phyloP scores from a whole-genome alignment of 257 asterid genomes.

The Jasminum sambac region DNA sequence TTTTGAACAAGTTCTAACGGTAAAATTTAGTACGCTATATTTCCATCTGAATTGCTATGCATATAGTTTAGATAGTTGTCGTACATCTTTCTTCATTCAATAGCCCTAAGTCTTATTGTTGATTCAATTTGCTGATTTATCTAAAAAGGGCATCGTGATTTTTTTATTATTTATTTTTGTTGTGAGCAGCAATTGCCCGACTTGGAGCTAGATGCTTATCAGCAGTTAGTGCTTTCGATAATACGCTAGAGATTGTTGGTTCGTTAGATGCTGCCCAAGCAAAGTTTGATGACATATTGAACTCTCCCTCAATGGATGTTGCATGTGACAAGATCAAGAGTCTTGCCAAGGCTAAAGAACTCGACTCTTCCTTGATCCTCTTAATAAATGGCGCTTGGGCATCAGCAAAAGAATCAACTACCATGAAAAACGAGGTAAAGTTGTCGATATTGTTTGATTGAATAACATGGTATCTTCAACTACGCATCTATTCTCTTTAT shows the following conservation, averaged over 20 bases:
- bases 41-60: neutral
- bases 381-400: constrained; percentile 94
- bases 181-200: constrained; percentile 77
- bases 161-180: constrained; percentile 17
- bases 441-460: neutral
- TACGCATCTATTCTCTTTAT: too few species aligned
- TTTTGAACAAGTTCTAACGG: neutral
- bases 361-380: constrained; percentile 84
- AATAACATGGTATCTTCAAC: neutral
- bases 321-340: constrained; percentile 90
- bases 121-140: constrained; percentile 19
- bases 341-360: constrained; percentile 84
- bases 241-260: constrained; percentile 80
- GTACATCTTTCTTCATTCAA: neutral
- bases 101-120: neutral
- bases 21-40: neutral
- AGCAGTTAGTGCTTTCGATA: constrained; percentile 90
- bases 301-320: constrained; percentile 67
- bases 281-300: constrained; percentile 82
- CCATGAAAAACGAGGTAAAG: constrained; percentile 83
- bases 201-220: constrained; percentile 88
- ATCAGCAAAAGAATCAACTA: constrained; percentile 76
- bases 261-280: constrained; percentile 85
- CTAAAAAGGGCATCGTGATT: constrained; percentile 2
- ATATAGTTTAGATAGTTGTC: neutral